phyloP scores from a whole-genome alignment of 441 rosid species.

The Pelargonium fulgidum region DNA sequence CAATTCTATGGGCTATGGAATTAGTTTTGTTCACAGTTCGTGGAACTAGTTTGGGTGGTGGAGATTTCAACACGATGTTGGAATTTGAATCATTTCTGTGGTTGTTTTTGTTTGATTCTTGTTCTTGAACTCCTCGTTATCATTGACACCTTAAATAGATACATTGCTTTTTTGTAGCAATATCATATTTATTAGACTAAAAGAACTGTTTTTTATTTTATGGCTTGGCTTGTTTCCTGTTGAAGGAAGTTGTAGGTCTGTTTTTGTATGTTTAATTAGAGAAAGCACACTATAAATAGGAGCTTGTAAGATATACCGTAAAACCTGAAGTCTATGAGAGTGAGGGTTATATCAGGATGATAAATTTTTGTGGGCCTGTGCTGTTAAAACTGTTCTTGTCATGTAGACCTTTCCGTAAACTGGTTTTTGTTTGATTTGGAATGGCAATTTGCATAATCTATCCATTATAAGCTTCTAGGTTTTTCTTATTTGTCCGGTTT shows the following conservation, averaged over 20 bases:
- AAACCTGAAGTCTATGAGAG: constrained; percentile 17
- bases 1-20: neutral
- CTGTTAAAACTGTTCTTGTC: constrained; percentile 58
- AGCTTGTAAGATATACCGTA: constrained; percentile 22
- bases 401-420: constrained; percentile 37
- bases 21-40: constrained; percentile 5
- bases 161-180: constrained; percentile 3
- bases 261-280: constrained; percentile 22
- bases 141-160: neutral
- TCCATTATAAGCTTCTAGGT: constrained; percentile 33
- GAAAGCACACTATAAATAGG: constrained; percentile 23
- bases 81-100: neutral
- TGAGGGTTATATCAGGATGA: constrained; percentile 4
- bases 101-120: neutral
- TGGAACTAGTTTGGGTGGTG: neutral
- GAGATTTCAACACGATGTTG: neutral
- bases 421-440: constrained; percentile 30
- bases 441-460: constrained; percentile 32
- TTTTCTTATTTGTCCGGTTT: constrained; percentile 39
- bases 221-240: constrained; percentile 9
- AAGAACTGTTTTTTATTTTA: neutral
- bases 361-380: constrained; percentile 39
- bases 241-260: constrained; percentile 14
- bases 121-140: neutral
- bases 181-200: neutral